Percentiles rank a stretch among this genome's conserved stretches.
phyloP scores from a whole-genome alignment of 345 rosid genomes.

The Moricandia moricandioides region DNA sequence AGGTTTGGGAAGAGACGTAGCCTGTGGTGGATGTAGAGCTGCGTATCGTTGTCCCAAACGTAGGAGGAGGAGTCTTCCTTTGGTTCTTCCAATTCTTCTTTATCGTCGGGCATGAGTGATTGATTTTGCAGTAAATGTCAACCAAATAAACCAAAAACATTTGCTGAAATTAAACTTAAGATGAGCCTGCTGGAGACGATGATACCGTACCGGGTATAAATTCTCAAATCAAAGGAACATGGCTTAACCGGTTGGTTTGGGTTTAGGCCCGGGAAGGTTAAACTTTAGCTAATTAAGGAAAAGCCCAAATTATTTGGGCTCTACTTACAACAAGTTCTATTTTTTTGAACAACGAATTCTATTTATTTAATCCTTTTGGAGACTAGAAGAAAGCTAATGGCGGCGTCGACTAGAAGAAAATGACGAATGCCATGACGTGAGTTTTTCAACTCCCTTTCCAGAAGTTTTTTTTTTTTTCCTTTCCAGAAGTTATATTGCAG shows the following conservation, averaged over 20 bases:
- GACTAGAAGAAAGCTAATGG: no score
- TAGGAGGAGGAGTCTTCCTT: slow-evolving; percentile 45
- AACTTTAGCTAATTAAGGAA: background rate
- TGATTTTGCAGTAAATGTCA: background rate
- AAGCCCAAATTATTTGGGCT: background rate
- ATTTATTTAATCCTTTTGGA: background rate
- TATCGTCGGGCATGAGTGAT: slow-evolving; percentile 26
- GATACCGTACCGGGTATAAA: background rate
- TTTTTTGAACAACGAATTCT: background rate
- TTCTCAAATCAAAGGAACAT: background rate
- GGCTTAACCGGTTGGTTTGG: background rate
- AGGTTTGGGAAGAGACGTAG: slow-evolving; percentile 21
- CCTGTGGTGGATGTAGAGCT: slow-evolving; percentile 76
- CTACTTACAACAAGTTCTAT: background rate
- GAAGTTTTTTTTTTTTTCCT: no score
- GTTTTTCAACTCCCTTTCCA: background rate
- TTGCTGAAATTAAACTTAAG: background rate
- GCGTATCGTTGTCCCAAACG: slow-evolving; percentile 67
- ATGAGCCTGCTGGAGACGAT: background rate
- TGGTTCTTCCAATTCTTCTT: slow-evolving; percentile 36
- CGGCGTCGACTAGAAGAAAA: no score
- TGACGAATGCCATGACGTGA: background rate
- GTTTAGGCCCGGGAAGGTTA: slow-evolving; percentile 10
- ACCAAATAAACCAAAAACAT: background rate
- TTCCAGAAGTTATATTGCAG: background rate